Conservation (phyloP, 2,329 filamentous ascomycete genomes). For the Ceratocystis destructans region DNA sequence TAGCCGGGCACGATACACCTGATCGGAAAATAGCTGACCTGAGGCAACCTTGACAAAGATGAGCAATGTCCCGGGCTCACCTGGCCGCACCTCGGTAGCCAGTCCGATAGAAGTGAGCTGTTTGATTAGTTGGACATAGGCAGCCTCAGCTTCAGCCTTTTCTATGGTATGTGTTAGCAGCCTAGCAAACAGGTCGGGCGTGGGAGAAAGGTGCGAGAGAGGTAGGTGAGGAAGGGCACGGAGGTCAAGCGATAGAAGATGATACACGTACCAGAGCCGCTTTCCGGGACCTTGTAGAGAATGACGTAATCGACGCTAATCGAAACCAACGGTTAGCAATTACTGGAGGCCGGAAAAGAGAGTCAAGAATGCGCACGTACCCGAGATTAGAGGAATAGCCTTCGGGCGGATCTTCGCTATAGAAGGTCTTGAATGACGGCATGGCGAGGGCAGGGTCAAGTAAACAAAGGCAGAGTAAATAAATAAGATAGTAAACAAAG, state of each 20-base stretch:
- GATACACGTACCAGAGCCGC: conserved; percentile 36
- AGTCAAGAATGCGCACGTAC: conserved; percentile 9
- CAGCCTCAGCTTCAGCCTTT: conserved; percentile 51
- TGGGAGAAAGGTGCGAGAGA: not conserved
- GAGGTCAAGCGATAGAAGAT: not conserved
- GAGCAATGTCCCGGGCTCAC: conserved; percentile 59
- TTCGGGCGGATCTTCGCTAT: conserved; percentile 17
- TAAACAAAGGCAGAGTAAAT: not conserved
- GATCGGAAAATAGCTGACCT: conserved; percentile 56
- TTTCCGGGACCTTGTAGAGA: conserved; percentile 56
- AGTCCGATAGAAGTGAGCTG: conserved; percentile 68
- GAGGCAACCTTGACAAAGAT: conserved; percentile 74
- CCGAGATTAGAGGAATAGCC: conserved; percentile 17
- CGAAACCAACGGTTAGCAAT: not conserved
- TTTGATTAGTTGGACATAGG: conserved; percentile 66
- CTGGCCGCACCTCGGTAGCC: conserved; percentile 72
- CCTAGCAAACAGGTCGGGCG: not conserved
- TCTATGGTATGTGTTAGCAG: conserved; percentile 9
- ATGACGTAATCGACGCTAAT: conserved; percentile 79
- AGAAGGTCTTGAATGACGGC: conserved; percentile 18
- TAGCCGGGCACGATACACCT: conserved; percentile 75
- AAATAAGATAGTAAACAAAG: conserved; percentile 9
- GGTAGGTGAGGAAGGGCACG: not conserved
- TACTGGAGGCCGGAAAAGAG: not conserved
- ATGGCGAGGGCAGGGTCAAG: not conserved